These are phyloP conservation scores for Plantago major DNA, from an alignment of 257 asterid species.

Conservation along the genomic window DNA sequence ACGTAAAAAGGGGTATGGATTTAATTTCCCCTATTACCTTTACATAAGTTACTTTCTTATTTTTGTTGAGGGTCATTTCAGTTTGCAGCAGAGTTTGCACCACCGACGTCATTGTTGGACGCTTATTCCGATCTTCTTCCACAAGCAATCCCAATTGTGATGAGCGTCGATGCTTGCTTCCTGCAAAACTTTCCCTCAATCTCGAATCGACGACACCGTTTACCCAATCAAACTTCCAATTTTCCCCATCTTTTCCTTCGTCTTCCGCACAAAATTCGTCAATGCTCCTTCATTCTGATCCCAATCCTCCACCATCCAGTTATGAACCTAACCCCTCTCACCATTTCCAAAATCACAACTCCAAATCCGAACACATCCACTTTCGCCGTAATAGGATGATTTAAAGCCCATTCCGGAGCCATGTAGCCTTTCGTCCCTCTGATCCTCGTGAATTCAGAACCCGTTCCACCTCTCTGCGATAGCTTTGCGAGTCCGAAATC, in stretches of 20 bases:
- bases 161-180: constrained; percentile 41
- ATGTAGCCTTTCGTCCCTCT: too few species aligned
- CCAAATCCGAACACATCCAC: constrained; percentile 59
- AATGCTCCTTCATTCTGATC: constrained; percentile 30
- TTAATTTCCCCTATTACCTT: too few species aligned
- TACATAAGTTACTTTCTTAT: too few species aligned
- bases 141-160: constrained; percentile 43
- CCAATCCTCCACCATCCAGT: constrained; percentile 37
- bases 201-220: constrained; percentile 54
- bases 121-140: constrained; percentile 54
- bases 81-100: constrained; percentile 44
- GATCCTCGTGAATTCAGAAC: too few species aligned
- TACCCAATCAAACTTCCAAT: constrained; percentile 37
- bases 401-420: constrained; percentile 54
- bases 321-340: constrained; percentile 45
- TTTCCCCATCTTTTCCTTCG: constrained; percentile 18
- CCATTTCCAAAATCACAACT: constrained; percentile 46
- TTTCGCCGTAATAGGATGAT: constrained; percentile 46
- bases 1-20: too few species aligned
- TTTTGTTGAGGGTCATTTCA: constrained; percentile 18
- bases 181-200: constrained; percentile 42
- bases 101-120: constrained; percentile 70
- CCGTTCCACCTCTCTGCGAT: too few species aligned
- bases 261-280: constrained; percentile 23
- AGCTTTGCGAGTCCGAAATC: too few species aligned